Conservation (phyloP, 2,329 filamentous ascomycete species). For the Diplodia sapinea region DNA sequence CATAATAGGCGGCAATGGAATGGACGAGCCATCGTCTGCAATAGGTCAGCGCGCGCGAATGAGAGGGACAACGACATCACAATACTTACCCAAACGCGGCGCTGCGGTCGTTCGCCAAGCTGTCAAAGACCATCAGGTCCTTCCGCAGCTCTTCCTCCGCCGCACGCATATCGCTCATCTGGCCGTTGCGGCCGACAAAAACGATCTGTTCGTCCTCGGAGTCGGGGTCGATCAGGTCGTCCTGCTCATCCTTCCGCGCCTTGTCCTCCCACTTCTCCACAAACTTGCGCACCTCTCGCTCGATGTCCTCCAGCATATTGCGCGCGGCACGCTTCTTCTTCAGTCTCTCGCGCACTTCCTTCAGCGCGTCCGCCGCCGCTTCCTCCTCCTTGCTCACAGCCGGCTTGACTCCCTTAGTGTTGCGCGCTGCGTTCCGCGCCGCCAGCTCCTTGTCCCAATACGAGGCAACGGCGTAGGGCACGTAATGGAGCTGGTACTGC, state of each 20-base stretch:
- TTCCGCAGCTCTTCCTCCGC: constrained; percentile 60
- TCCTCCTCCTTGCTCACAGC: constrained; percentile 50
- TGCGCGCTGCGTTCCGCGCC: constrained; percentile 53
- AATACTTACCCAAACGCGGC: constrained; percentile 78
- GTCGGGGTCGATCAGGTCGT: constrained; percentile 51
- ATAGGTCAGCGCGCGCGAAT: constrained; percentile 13
- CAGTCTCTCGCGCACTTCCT: constrained; percentile 77
- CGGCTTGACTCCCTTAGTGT: constrained; percentile 42
- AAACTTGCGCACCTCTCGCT: constrained; percentile 81
- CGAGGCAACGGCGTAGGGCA: constrained; percentile 88
- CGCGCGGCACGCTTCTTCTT: constrained; percentile 82
- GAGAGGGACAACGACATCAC: not conserved
- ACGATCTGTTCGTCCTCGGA: constrained; percentile 86
- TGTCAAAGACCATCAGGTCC: constrained; percentile 81
- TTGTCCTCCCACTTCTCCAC: constrained; percentile 66
- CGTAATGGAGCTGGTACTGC: constrained; percentile 75
- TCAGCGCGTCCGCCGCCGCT: constrained; percentile 66
- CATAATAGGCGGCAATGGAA: constrained; percentile 90
- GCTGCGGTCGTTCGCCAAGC: constrained; percentile 73
- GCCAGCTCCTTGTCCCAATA: constrained; percentile 73
- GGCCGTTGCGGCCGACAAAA: constrained; percentile 75
- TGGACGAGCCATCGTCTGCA: constrained; percentile 87
- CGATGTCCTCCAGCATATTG: constrained; percentile 79
- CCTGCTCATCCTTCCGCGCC: constrained; percentile 53
- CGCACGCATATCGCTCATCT: constrained; percentile 65